Evolutionary conservation across 1,284 basidiomycete species (phyloP).

Genomic region (Fomitopsis palustris): DNA sequence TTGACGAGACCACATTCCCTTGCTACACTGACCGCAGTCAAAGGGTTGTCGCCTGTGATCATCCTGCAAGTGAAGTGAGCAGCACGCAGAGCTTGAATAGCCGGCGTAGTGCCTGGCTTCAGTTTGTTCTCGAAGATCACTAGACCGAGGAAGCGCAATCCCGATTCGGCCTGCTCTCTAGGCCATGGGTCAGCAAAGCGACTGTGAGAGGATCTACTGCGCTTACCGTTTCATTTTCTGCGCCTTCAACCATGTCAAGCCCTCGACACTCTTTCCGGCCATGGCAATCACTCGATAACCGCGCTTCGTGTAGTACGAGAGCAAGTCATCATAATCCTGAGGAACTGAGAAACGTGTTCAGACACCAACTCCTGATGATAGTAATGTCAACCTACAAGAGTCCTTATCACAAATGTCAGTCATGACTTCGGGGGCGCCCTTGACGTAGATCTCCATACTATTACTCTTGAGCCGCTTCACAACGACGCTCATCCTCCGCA

Average conservation of each 20-base stretch:
- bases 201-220: no score
- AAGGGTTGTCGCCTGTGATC: constrained; percentile 98
- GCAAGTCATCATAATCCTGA: constrained; percentile 92
- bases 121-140: constrained; percentile 99
- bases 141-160: constrained; percentile 89
- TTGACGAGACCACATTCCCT: constrained; percentile 92
- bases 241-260: constrained; percentile 95
- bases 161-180: constrained; percentile 93
- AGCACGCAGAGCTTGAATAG: constrained; percentile 84
- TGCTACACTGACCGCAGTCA: constrained; percentile 96
- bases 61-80: constrained; percentile 95
- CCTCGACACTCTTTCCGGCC: constrained; percentile 93
- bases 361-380: background rate
- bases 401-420: constrained; percentile 87
- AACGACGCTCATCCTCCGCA: constrained; percentile 96
- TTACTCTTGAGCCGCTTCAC: constrained; percentile 93
- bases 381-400: constrained; percentile 60
- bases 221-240: constrained; percentile 97
- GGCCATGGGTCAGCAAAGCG: background rate
- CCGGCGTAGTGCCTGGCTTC: constrained; percentile 90
- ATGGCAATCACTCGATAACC: constrained; percentile 99
- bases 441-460: constrained; percentile 98
- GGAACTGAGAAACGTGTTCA: constrained; percentile 62
- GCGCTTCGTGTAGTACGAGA: constrained; percentile 96
- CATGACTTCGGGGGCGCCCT: constrained; percentile 99